phyloP scores from a whole-genome alignment of 768 basidiomycete genomes.

The Phaffia tasmanica region DNA sequence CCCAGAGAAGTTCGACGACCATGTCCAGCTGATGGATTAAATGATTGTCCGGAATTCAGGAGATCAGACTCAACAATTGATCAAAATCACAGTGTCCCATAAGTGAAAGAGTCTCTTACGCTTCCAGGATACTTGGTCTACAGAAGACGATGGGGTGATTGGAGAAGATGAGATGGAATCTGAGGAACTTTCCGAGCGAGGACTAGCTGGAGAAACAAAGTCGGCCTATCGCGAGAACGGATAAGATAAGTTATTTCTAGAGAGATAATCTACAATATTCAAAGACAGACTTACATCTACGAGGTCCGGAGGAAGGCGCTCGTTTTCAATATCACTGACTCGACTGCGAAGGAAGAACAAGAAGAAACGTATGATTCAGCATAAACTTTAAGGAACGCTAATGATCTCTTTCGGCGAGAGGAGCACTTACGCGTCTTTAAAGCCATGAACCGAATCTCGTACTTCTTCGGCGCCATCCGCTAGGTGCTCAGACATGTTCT shows the following conservation, averaged over 20 bases:
- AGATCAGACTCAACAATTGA: constrained; percentile 39
- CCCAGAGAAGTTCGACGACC: constrained; percentile 72
- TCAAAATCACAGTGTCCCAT: constrained; percentile 28
- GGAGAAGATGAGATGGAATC: constrained; percentile 5
- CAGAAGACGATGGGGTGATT: not conserved
- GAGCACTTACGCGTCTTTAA: constrained; percentile 80
- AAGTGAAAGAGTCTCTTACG: constrained; percentile 30
- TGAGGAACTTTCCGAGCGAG: constrained; percentile 2
- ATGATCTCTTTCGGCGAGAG: no score
- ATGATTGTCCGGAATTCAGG: not conserved
- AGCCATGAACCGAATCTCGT: constrained; percentile 82
- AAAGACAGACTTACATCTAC: constrained; percentile 60
- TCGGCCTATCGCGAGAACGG: constrained; percentile 13
- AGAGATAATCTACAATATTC: constrained; percentile 32
- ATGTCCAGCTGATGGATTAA: constrained; percentile 41
- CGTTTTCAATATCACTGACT: constrained; percentile 97
- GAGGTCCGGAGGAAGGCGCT: constrained; percentile 86
- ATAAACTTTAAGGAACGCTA: not conserved
- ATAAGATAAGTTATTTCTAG: constrained; percentile 32
- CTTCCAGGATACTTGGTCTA: constrained; percentile 11
- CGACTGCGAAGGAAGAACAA: constrained; percentile 45
- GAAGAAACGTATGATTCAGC: not conserved
- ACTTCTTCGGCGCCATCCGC: constrained; percentile 88
- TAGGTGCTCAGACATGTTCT: constrained; percentile 50
- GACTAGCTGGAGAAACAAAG: constrained; percentile 11